Percentiles rank a stretch among this genome's conserved stretches.
phyloP scores from a whole-genome alignment of 1,139 yeast species.

The Torulaspora pretoriensis region DNA sequence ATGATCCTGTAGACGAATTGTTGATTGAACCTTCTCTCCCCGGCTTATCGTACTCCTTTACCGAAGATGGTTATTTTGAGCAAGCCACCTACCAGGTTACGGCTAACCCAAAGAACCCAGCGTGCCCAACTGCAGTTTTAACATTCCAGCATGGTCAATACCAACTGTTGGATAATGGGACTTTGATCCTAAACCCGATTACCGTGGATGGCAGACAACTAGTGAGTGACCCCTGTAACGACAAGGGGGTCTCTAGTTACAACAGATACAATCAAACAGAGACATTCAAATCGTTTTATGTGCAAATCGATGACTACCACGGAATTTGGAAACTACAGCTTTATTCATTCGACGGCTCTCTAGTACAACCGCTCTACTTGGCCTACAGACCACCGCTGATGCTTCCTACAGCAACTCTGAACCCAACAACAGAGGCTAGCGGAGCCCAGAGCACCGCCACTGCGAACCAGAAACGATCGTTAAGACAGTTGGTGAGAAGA shows the following conservation, averaged over 20 bases:
- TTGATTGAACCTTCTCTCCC: slow-evolving; percentile 93
- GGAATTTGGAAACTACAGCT: slow-evolving; percentile 76
- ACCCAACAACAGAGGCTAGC: slow-evolving; percentile 48
- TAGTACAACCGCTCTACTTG: slow-evolving; percentile 80
- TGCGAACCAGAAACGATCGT: slow-evolving; percentile 34
- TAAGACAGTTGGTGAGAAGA: slow-evolving; percentile 55
- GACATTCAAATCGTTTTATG: slow-evolving; percentile 53
- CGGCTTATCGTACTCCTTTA: slow-evolving; percentile 88
- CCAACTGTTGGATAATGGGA: slow-evolving; percentile 58
- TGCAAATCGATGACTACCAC: slow-evolving; percentile 69
- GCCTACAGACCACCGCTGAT: slow-evolving; percentile 92
- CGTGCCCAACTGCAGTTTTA: slow-evolving; percentile 77
- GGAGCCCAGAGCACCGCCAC: slow-evolving; percentile 29
- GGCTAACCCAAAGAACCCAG: slow-evolving; percentile 67
- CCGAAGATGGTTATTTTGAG: slow-evolving; percentile 85
- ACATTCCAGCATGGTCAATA: slow-evolving; percentile 89
- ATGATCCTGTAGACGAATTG: slow-evolving; percentile 91
- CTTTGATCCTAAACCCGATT: slow-evolving; percentile 66
- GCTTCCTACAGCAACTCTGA: slow-evolving; percentile 89
- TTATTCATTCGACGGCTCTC: slow-evolving; percentile 76
- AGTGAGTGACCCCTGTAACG: slow-evolving; percentile 77
- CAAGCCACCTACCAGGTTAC: slow-evolving; percentile 80
- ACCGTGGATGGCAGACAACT: slow-evolving; percentile 91
- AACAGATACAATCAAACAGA: slow-evolving; percentile 68
- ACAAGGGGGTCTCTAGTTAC: slow-evolving; percentile 54